Base-by-base conservation (phyloP, 2,329 filamentous ascomycete genomes). In the Cryphonectria japonica region DNA sequence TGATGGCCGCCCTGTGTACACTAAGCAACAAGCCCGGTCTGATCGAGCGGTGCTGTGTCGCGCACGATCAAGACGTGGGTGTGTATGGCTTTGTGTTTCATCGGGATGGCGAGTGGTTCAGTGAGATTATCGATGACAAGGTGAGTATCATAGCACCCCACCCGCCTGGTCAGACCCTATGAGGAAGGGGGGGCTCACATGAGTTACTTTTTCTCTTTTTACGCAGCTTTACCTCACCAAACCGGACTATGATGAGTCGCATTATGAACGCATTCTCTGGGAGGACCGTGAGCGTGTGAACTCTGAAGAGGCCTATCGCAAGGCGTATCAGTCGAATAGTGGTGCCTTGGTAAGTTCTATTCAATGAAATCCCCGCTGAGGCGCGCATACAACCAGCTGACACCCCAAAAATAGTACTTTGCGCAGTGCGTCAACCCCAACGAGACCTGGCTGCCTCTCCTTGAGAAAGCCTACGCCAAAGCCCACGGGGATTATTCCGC, bases 11-110 rank as follows among this genome's bases (percentile, higher is more conserved):
- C 0, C 80, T 97, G 59, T 93, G 91, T 73, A 93, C 92, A 0
- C 85, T 97, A 73, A 91, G 89, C 75, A 93, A 93, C 77, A 92
- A 93, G 79, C 82, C 87, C 29, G 89, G 88, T 0, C 79, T 95
- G 73, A 92, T 96, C 68, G 89, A 94, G 78, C 87, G 83, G 68
- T 84, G 94, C 11, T 96, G 93, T 74, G 91, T 96, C 64, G 90
- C 88, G 6, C 87, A 88, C 16, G 88, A 96, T 74, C 88, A 93
- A 77, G 84, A 88, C 43, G 88, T 94, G 3, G 93, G 93, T 16
- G 92, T 95, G 0, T 96, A 96, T 75, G 93, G 93, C 0, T 96
- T 96, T 75, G 92, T 96, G 14, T 95, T 96, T 77, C 89, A 92
- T 79, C 87, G 93, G 75, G 93, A 95, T 75, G 92, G 92, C 29